Conservation (phyloP, 2,329 filamentous ascomycete genomes). For the Ceratocystis albifundus region DNA sequence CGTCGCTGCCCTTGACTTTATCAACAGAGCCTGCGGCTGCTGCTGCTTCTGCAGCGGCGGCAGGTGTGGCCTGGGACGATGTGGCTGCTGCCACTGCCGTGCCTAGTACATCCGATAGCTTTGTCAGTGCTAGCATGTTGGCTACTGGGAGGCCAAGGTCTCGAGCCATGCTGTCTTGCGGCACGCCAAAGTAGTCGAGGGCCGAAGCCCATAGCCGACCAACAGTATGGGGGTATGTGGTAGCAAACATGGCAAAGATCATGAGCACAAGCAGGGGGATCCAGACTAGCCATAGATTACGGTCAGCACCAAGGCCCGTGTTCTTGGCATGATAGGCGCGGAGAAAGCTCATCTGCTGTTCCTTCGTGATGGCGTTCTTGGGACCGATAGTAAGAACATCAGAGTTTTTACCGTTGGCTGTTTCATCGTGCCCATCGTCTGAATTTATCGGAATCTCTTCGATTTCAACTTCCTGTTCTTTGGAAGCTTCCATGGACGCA, state of each 20-base stretch:
- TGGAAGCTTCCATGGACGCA: constrained; percentile 25
- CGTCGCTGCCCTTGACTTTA: neutral
- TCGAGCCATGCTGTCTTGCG: constrained; percentile 21
- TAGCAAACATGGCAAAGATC: constrained; percentile 34
- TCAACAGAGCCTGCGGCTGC: neutral
- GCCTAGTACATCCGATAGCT: constrained; percentile 21
- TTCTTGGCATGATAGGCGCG: constrained; percentile 50
- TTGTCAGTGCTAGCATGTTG: constrained; percentile 19
- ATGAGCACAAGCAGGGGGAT: constrained; percentile 35
- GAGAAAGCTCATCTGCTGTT: constrained; percentile 53
- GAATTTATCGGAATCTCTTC: constrained; percentile 42
- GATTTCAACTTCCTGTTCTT: constrained; percentile 26
- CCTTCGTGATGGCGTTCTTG: constrained; percentile 52
- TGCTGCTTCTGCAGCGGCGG: constrained; percentile 6
- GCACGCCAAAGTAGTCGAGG: constrained; percentile 23
- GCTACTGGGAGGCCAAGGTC: constrained; percentile 23
- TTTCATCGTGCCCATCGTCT: constrained; percentile 25
- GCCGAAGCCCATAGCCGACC: constrained; percentile 25
- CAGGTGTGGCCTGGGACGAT: constrained; percentile 14
- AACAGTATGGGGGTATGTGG: constrained; percentile 32
- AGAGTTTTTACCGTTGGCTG: constrained; percentile 28
- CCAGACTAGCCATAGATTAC: constrained; percentile 59
- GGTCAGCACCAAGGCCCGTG: constrained; percentile 52
- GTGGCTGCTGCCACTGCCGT: constrained; percentile 21
- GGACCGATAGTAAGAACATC: constrained; percentile 47